Evolutionary conservation across 2,329 filamentous ascomycete species (phyloP), one percentile per base, ranked within the genome.

Genomic region (Alternaria atra): DNA sequence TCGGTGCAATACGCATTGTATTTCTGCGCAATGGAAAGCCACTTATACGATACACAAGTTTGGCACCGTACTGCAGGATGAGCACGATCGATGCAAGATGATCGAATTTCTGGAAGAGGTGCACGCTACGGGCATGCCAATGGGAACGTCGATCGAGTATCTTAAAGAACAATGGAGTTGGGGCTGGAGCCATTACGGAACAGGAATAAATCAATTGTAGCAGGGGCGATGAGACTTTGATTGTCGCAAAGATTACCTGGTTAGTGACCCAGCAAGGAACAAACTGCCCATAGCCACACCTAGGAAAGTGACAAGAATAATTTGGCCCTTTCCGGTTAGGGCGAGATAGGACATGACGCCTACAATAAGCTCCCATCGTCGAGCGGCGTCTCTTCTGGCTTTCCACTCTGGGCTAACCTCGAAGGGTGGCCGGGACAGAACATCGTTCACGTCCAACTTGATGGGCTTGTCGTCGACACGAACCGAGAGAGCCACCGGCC

Each of bases 401-500:
- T 80, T 83, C 88, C 88, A 91, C 37, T 83, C 75, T 5, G 83
- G 80, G 67, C 88, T 84, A 47, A 90, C 80, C 17, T 81, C 72
- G 71, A 87, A 90, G 1, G 89, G 89, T 44, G 85, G 78, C n/a
- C 77, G 72, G 20, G 79, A 70, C 39, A 80, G 73, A 25, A 81
- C 73, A 64, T 82, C 80, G 23, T 73, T 70, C 17, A 67, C 60
- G 30, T 64, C 64, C 63, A 40, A 63, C 58, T 72, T 74, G 55
- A 74, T 52, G 17, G 84, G 78, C 42, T 68, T 67, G 6, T 92
- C 80, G 1, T 92, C 90, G 15, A 97, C 84, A 0, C 83, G 81
- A 7, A 89, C 83, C 4, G 90, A 87, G 25, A 97, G 82, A 48
- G 88, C 91, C 3, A 98, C 95, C 6, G 93, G 86, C 30, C 92